Conservation (phyloP, 352 stramenopile species). For the Globisporangium cylindrosporum region DNA sequence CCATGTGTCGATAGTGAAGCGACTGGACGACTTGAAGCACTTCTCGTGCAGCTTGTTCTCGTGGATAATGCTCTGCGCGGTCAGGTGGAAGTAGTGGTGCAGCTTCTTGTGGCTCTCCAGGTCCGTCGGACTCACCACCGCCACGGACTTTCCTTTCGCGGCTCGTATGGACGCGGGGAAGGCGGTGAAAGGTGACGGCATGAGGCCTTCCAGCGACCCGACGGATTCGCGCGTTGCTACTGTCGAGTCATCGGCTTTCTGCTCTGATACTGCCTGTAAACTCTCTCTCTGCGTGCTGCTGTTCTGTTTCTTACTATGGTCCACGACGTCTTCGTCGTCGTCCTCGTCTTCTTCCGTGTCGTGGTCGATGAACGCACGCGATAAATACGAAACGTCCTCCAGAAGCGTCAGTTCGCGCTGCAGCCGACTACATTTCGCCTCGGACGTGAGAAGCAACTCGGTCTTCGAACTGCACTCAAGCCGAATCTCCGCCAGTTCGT, state of each 20-base stretch:
- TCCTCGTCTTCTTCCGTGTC: conserved; percentile 72
- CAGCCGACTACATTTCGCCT: conserved; percentile 63
- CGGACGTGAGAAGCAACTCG: conserved; percentile 57
- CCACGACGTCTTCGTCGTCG: conserved; percentile 36
- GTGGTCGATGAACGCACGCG: conserved; percentile 57
- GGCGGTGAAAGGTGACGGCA: conserved; percentile 29
- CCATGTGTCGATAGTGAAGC: conserved; percentile 82
- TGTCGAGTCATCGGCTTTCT: background rate
- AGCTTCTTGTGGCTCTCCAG: conserved; percentile 80
- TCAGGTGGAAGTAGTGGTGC: conserved; percentile 87
- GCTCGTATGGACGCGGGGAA: conserved; percentile 30
- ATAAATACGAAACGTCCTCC: conserved; percentile 75
- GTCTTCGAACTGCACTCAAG: conserved; percentile 47
- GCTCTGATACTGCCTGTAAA: background rate
- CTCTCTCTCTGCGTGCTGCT: background rate
- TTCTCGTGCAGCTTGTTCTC: conserved; percentile 80
- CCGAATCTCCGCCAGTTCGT: conserved; percentile 32
- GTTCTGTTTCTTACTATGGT: conserved; percentile 6
- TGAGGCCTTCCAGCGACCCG: conserved; percentile 8
- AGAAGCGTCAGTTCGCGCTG: conserved; percentile 75
- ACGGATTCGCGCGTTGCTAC: background rate
- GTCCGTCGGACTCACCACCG: conserved; percentile 47
- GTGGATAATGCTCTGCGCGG: conserved; percentile 83
- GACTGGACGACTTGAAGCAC: conserved; percentile 78
- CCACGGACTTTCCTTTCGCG: conserved; percentile 33